Evolutionary conservation across 257 asterid species (phyloP), one percentile per base, ranked within the genome.

Genomic region (Paraleonurus japonicus): DNA sequence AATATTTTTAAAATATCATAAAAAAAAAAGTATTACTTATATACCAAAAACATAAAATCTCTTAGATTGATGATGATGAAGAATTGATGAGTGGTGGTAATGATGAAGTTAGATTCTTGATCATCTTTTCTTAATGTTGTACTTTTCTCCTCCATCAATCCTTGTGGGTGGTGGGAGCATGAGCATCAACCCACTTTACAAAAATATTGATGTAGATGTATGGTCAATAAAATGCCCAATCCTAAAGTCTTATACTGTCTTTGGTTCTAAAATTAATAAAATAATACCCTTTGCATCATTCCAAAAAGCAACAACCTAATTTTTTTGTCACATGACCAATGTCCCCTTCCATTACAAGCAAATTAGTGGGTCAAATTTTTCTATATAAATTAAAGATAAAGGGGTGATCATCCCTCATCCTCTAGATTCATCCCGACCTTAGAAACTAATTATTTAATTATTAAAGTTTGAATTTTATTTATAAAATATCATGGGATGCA

Each of bases 121-220:
- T 59, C 63, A 47, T 59, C 11, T 20, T 65, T 33, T 26, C 41
- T 37, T 13, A 19, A 77, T 59, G 62, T 24, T 55, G 61, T 63
- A 73, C 71, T 69, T 69, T 35, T 63, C 48, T 78, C 75, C 78
- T 86, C 85, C 85, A 73, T 64, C 81, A 75, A 78, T 75, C 70
- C 67, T 69, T 55, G 75, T 65, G 61, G 75, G 85, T 80, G 84
- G 89, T 75, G 72, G 87, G 78, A 47, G 67, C 72, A 61, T 19
- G 37, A 48, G 61, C 80, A 81, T 67, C 53, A 27, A 70, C 13
- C 73, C 7, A 59, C 79, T 39, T 59, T 39, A 48, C 61, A 20
- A 22, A 51, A 15, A 26, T 33, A 11, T 54, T 68, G 70, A 72
- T 67, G 50, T 9, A 41, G 65, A 66, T 48, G 63, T 54, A 71